phyloP scores from a whole-genome alignment of 805 yeast genomes.

The Barnettozyma siamensis region DNA sequence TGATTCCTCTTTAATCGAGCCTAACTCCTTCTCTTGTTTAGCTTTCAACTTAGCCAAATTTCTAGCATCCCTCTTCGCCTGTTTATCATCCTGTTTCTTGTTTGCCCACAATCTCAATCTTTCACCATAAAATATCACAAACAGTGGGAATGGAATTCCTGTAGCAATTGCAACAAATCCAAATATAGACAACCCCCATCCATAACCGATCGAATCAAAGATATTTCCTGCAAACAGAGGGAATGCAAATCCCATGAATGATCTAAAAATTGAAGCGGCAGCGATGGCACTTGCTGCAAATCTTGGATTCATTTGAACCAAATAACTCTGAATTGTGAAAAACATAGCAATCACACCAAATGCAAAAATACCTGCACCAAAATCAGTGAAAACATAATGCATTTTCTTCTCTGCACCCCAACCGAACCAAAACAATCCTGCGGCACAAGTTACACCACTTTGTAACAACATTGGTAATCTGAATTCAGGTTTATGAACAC shows the following conservation, averaged over 20 bases:
- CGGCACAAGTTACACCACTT: slow-evolving; percentile 47
- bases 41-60: slow-evolving; percentile 32
- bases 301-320: slow-evolving; percentile 65
- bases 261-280: slow-evolving; percentile 63
- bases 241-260: slow-evolving; percentile 62
- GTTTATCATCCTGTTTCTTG: slow-evolving; percentile 38
- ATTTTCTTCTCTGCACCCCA: slow-evolving; percentile 57
- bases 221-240: slow-evolving; percentile 59
- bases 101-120: slow-evolving; percentile 55
- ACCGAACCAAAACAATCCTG: slow-evolving; percentile 64
- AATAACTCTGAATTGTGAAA: slow-evolving; percentile 59
- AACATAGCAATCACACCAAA: slow-evolving; percentile 58
- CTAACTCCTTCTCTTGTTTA: slow-evolving; percentile 9
- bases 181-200: slow-evolving; percentile 66
- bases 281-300: slow-evolving; percentile 67
- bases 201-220: slow-evolving; percentile 54
- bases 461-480: slow-evolving; percentile 47
- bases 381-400: slow-evolving; percentile 57
- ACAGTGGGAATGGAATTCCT: slow-evolving; percentile 65
- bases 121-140: slow-evolving; percentile 53
- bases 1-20: background rate
- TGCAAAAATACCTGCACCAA: slow-evolving; percentile 58
- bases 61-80: slow-evolving; percentile 39
- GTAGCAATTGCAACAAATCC: slow-evolving; percentile 50
- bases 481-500: slow-evolving; percentile 56